Evolutionary conservation across 441 rosid genomes (phyloP).

Genomic region (Metrosideros polymorpha): DNA sequence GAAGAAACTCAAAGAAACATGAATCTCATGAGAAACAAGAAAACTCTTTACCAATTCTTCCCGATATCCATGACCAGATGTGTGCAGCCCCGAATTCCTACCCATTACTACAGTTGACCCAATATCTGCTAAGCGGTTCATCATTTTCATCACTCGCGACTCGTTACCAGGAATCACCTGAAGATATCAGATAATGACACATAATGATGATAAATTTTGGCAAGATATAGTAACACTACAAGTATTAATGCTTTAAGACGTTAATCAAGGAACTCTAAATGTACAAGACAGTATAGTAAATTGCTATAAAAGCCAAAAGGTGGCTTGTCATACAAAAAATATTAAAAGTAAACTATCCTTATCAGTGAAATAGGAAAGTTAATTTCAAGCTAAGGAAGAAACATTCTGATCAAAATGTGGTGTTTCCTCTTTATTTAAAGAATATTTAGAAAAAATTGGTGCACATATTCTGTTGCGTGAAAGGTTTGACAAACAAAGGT

Average conservation of each 20-base stretch:
- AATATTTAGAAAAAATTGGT: not conserved
- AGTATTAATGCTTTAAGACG: not conserved
- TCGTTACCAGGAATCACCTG: constrained; percentile 98
- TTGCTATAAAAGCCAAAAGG: not conserved
- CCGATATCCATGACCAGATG: constrained; percentile 97
- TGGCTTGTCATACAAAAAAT: not conserved
- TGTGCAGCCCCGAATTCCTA: constrained; percentile 72
- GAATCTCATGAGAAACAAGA: not conserved
- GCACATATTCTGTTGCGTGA: not conserved
- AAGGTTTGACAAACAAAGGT: not conserved
- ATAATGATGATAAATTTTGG: not conserved
- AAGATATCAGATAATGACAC: constrained; percentile 6
- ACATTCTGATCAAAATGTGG: not conserved
- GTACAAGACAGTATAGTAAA: not conserved
- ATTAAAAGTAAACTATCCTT: not conserved
- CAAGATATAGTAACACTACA: not conserved
- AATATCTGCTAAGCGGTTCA: constrained; percentile 86
- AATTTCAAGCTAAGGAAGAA: not conserved
- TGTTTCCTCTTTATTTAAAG: not conserved
- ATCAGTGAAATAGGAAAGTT: not conserved
- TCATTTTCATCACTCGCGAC: constrained; percentile 93
- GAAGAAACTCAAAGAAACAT: not conserved
- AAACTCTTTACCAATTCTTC: constrained; percentile 68
- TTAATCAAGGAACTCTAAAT: not conserved
- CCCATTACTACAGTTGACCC: constrained; percentile 92